Conservation (phyloP, 2,329 filamentous ascomycete species). For the Fusarium chuoi region DNA sequence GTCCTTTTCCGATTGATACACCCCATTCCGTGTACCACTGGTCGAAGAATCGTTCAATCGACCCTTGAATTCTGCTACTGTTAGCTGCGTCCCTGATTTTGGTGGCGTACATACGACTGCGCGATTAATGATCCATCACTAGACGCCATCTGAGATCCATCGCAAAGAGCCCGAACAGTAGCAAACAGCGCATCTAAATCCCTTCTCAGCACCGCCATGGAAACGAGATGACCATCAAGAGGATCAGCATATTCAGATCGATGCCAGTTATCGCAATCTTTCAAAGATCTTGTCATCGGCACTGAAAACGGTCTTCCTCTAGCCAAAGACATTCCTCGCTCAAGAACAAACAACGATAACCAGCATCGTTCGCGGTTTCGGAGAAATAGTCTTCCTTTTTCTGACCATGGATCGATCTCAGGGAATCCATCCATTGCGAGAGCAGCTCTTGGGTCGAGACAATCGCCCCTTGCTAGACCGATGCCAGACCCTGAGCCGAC, state of each 20-base stretch:
- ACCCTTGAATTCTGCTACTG: constrained; percentile 60
- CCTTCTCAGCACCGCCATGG: constrained; percentile 74
- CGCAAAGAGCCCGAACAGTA: constrained; percentile 68
- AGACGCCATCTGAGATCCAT: constrained; percentile 61
- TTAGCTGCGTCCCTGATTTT: constrained; percentile 15
- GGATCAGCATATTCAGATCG: constrained; percentile 69
- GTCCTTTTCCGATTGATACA: constrained; percentile 63
- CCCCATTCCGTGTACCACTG: constrained; percentile 73
- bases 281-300: constrained; percentile 72
- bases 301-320: constrained; percentile 75
- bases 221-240: constrained; percentile 77
- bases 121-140: constrained; percentile 64
- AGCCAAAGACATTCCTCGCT: constrained; percentile 76
- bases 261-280: constrained; percentile 77
- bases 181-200: constrained; percentile 70
- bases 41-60: constrained; percentile 73
- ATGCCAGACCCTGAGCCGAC: constrained; percentile 56
- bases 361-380: constrained; percentile 75
- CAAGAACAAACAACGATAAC: constrained; percentile 77
- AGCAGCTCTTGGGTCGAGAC: constrained; percentile 73
- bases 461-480: constrained; percentile 71
- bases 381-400: constrained; percentile 69
- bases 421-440: constrained; percentile 75
- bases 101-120: constrained; percentile 54
- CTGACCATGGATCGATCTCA: constrained; percentile 69